A percentile compares a stretch with the other conserved stretches of the same genome.
These are phyloP conservation scores for Ophiostoma australiae DNA, from an alignment of 2,329 filamentous ascomycete species.

Conservation along the genomic window DNA sequence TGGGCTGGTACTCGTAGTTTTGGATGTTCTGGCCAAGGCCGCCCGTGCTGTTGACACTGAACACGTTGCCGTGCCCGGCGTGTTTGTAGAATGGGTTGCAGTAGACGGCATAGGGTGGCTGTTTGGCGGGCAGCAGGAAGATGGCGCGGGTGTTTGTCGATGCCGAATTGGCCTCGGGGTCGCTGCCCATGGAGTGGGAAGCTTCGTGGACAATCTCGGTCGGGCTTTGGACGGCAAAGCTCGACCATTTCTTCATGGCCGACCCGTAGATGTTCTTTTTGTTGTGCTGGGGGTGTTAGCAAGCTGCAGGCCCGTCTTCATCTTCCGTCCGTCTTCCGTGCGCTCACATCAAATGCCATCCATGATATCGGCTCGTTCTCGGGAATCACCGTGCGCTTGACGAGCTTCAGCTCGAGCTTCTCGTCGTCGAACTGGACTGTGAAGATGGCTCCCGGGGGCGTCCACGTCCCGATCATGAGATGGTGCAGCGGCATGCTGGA, in stretches of 20 bases:
- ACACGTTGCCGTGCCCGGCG: slow-evolving; percentile 76
- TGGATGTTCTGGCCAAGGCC: slow-evolving; percentile 61
- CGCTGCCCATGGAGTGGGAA: slow-evolving; percentile 69
- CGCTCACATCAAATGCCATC: slow-evolving; percentile 80
- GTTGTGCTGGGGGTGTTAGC: slow-evolving; percentile 53
- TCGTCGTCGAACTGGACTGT: slow-evolving; percentile 85
- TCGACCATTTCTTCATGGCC: slow-evolving; percentile 91
- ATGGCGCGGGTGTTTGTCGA: slow-evolving; percentile 83
- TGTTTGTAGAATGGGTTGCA: slow-evolving; percentile 87
- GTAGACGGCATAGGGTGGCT: slow-evolving; percentile 77
- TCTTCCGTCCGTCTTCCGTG: not conserved
- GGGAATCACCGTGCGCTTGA: slow-evolving; percentile 77
- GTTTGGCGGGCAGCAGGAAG: slow-evolving; percentile 74
- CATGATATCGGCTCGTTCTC: slow-evolving; percentile 84
- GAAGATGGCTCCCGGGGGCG: slow-evolving; percentile 82
- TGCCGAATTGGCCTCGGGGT: slow-evolving; percentile 62
- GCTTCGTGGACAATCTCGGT: slow-evolving; percentile 69
- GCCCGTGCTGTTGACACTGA: slow-evolving; percentile 55
- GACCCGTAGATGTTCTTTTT: slow-evolving; percentile 84
- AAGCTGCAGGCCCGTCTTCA: not conserved
- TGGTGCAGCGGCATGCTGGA: slow-evolving; percentile 70
- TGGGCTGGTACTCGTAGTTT: slow-evolving; percentile 65
- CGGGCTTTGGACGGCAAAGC: slow-evolving; percentile 69
- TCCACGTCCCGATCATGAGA: slow-evolving; percentile 90
- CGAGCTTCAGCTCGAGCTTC: slow-evolving; percentile 63